Evolutionary conservation across 148 eudicot genomes (phyloP).

Genomic region (Camellia japonica): DNA sequence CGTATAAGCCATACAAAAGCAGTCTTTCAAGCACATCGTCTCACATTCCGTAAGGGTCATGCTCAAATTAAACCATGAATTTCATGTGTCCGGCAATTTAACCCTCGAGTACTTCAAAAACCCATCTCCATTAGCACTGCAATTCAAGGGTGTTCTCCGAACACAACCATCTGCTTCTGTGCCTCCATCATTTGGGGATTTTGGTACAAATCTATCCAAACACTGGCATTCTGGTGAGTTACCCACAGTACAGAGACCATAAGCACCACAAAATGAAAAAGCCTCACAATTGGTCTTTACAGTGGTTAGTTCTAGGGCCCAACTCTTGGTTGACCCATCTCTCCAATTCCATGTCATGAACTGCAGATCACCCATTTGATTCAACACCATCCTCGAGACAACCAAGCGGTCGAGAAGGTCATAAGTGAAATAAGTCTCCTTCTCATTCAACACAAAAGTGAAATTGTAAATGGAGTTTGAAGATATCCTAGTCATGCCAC

Average conservation of each 20-base stretch:
- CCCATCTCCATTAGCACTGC: too few relatives aligned
- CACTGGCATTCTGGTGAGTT: constrained; percentile 23
- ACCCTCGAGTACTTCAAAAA: too few relatives aligned
- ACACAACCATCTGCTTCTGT: constrained; percentile 29
- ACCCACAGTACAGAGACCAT: constrained; percentile 17
- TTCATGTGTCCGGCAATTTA: too few relatives aligned
- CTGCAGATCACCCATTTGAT: not conserved
- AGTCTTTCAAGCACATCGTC: too few relatives aligned
- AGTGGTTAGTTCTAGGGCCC: not conserved
- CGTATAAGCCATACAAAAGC: too few relatives aligned
- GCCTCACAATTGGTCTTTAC: not conserved
- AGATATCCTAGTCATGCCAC: not conserved
- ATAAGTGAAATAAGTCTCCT: not conserved
- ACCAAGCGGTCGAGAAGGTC: not conserved
- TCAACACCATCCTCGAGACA: not conserved
- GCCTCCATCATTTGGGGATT: constrained; percentile 14
- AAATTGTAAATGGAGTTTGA: not conserved
- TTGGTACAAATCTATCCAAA: constrained; percentile 30
- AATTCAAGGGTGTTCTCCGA: constrained; percentile 15
- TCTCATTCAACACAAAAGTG: not conserved
- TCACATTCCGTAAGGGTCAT: too few relatives aligned
- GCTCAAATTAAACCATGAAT: too few relatives aligned
- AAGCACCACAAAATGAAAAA: constrained; percentile 27
- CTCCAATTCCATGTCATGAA: not conserved
- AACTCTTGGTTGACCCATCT: not conserved